Conservation (phyloP, 2,329 filamentous ascomycete genomes). For the Aspergillus calidoustus region DNA sequence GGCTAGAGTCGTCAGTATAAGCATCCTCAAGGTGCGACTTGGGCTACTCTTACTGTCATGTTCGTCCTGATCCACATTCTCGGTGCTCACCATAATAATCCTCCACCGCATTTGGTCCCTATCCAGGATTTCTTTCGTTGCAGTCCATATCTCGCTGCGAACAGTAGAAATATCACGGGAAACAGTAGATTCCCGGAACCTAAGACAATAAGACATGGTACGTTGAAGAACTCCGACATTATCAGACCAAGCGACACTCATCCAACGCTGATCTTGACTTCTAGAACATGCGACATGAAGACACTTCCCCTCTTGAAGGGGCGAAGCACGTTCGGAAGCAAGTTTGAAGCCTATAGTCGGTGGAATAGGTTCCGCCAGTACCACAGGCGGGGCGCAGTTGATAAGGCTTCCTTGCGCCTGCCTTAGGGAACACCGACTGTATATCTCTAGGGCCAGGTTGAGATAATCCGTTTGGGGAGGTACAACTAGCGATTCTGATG, state of each 20-base stretch:
- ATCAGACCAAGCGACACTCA: slow-evolving; percentile 65
- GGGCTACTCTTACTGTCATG: slow-evolving; percentile 47
- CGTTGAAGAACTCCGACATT: slow-evolving; percentile 59
- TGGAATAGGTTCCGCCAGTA: slow-evolving; percentile 58
- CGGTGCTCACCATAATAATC: slow-evolving; percentile 58
- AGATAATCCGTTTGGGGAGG: slow-evolving; percentile 54
- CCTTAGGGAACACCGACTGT: slow-evolving; percentile 60
- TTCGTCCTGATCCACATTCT: slow-evolving; percentile 57
- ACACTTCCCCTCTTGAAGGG: slow-evolving; percentile 60
- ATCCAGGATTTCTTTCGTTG: slow-evolving; percentile 60
- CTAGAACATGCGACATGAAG: slow-evolving; percentile 64
- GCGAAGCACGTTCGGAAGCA: slow-evolving; percentile 56
- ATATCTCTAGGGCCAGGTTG: slow-evolving; percentile 60
- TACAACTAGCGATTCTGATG: slow-evolving; percentile 56
- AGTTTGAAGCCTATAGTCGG: slow-evolving; percentile 61
- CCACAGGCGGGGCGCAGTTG: slow-evolving; percentile 57
- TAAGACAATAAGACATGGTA: slow-evolving; percentile 59
- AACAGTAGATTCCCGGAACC: slow-evolving; percentile 40
- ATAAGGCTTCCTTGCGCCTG: slow-evolving; percentile 41
- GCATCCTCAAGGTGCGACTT: neutral
- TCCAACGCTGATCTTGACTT: slow-evolving; percentile 61
- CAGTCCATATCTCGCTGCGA: slow-evolving; percentile 61
- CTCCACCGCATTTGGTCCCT: slow-evolving; percentile 59
- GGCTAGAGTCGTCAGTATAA: slow-evolving; percentile 34
- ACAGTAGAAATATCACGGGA: slow-evolving; percentile 52